These are phyloP conservation scores for Mycena floridula DNA, from an alignment of 768 basidiomycete species.

Conservation along the genomic window DNA sequence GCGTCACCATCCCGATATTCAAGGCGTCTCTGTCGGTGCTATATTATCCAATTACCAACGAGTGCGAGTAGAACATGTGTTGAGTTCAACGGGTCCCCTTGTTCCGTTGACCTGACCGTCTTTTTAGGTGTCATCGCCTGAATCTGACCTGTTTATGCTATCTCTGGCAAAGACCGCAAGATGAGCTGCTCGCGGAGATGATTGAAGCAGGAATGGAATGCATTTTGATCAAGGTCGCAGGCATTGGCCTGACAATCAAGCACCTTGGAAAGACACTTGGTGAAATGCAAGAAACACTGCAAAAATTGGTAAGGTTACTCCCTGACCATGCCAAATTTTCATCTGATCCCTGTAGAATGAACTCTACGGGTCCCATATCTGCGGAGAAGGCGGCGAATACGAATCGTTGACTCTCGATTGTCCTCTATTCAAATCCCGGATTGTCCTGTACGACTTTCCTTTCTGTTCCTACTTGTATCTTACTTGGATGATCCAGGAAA, in stretches of 20 bases:
- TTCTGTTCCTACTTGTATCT: background rate
- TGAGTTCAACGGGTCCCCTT: slow-evolving; percentile 19
- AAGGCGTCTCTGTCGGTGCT: slow-evolving; percentile 90
- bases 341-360: slow-evolving; percentile 44
- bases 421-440: slow-evolving; percentile 76
- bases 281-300: slow-evolving; percentile 68
- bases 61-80: slow-evolving; percentile 97
- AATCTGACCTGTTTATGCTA: slow-evolving; percentile 77
- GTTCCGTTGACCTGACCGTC: background rate
- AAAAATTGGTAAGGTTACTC: slow-evolving; percentile 52
- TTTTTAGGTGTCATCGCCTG: slow-evolving; percentile 69
- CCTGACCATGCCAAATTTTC: background rate
- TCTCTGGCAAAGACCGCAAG: slow-evolving; percentile 92
- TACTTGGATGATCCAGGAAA: slow-evolving; percentile 28
- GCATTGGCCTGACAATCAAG: slow-evolving; percentile 73
- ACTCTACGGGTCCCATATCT: slow-evolving; percentile 85
- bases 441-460: slow-evolving; percentile 52
- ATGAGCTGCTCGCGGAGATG: slow-evolving; percentile 84
- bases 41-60: slow-evolving; percentile 98
- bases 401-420: slow-evolving; percentile 90
- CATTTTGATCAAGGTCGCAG: slow-evolving; percentile 92
- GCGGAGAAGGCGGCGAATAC: slow-evolving; percentile 98
- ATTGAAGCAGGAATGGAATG: slow-evolving; percentile 71
- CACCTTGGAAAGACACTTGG: slow-evolving; percentile 76
- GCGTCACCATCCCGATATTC: slow-evolving; percentile 72